Base-by-base conservation (phyloP, 2,329 filamentous ascomycete genomes). In the Penicillium sp. region DNA sequence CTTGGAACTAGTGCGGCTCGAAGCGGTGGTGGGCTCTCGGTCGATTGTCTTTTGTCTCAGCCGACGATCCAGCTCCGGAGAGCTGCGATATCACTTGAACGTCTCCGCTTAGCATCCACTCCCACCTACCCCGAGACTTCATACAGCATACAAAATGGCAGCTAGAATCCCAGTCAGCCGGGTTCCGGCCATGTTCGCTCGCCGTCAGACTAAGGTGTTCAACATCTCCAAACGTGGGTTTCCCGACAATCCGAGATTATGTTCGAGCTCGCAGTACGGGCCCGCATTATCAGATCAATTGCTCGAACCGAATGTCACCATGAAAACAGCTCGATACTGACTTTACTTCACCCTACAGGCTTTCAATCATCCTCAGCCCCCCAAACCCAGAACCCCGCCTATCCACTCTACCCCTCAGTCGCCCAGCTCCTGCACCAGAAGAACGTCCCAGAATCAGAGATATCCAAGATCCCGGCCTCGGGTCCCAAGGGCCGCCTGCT, bases 401-500 rank as follows among this genome's bases (percentile, higher is more conserved):
- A 76, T 61, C 75, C 75, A 31, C 72, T 78, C 42, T 77, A 78
- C 61, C 93, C 92, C 18, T 95, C 93, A 2, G 90, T 97, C 46
- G 79, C 82, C 66, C 83, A 89, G 62, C 80, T 97, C 50, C 79
- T 97, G 54, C 87, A 88, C 71, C 79, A 86, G 69, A 84, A 95
- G 65, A 84, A 86, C 55, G 75, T 98, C 47, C 80, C 87, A 62
- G 81, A 86, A 59, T 83, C 84, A 41, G 88, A 90, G 51, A 78
- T 90, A 45, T 78, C 83, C 71, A 86, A 88, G 69, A 96, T 97
- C 69, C 87, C 84, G 46, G 87, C 90, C 5, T 92, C 88, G 18
- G 93, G 93, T 23, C 93, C 93, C 27, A 84, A 85, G 63, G 90
- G 91, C 50, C 85, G 93, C 53, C 78, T 98, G 47, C 80, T 98